Evolutionary conservation across 352 stramenopile genomes (phyloP).

Genomic region (Thalassiosira oceanica): DNA sequence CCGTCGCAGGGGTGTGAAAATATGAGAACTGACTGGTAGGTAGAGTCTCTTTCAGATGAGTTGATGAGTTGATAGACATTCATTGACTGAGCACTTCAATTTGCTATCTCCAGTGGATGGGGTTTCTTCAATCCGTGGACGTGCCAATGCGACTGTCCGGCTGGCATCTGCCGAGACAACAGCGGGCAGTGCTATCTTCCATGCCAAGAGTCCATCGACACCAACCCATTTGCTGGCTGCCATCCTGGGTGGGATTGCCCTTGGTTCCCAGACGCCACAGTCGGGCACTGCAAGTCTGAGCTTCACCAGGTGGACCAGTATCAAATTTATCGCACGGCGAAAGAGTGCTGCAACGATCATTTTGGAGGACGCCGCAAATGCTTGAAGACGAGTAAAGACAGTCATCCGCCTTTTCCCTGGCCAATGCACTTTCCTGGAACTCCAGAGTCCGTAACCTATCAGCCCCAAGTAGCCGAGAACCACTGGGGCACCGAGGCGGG

Average conservation of each 20-base stretch:
- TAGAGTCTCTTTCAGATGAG: no score
- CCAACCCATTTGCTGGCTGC: constrained; percentile 35
- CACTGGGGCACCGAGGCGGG: constrained; percentile 1
- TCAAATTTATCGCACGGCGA: constrained; percentile 31
- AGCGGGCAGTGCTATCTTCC: constrained; percentile 29
- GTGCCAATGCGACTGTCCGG: constrained; percentile 36
- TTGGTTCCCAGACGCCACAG: constrained; percentile 17
- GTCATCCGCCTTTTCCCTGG: constrained; percentile 21
- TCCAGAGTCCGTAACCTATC: not conserved
- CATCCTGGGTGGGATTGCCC: constrained; percentile 35
- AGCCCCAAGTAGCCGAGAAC: constrained; percentile 1
- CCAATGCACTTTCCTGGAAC: constrained; percentile 12
- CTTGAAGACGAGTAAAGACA: constrained; percentile 7
- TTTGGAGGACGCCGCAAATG: constrained; percentile 13
- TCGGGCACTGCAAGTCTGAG: constrained; percentile 18
- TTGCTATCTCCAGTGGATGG: no score
- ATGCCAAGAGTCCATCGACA: constrained; percentile 28
- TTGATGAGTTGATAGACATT: no score
- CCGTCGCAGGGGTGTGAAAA: constrained; percentile 31
- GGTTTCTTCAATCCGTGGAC: constrained; percentile 35
- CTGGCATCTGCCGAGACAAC: constrained; percentile 33
- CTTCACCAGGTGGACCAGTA: constrained; percentile 14
- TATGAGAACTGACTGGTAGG: constrained; percentile 13
- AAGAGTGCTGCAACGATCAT: constrained; percentile 23
- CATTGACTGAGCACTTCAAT: no score